phyloP scores from a whole-genome alignment of 2,329 filamentous ascomycete species.

The Acephala macrosclerotiorum region DNA sequence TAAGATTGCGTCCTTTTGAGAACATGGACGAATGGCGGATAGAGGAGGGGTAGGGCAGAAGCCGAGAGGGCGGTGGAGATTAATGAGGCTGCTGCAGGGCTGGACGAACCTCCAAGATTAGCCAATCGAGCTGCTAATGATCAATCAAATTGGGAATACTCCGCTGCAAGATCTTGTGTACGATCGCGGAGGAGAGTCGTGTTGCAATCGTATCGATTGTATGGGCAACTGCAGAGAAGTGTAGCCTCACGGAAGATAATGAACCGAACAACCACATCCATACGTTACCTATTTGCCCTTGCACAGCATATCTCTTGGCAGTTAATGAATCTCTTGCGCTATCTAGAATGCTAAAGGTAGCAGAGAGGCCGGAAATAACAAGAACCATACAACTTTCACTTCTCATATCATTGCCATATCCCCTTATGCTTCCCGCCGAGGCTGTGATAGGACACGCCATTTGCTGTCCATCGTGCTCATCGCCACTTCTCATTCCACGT shows the following conservation, averaged over 20 bases:
- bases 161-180: slow-evolving; percentile 11
- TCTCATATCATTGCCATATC: slow-evolving; percentile 28
- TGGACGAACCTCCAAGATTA: neutral
- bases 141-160: neutral
- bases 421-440: slow-evolving; percentile 31
- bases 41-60: neutral
- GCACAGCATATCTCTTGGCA: neutral
- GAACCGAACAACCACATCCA: slow-evolving; percentile 1
- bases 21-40: slow-evolving; percentile 3
- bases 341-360: slow-evolving; percentile 31
- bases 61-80: slow-evolving; percentile 2
- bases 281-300: neutral
- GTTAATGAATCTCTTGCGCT: slow-evolving; percentile 30
- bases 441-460: slow-evolving; percentile 20
- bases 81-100: slow-evolving; percentile 5
- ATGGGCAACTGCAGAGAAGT: neutral
- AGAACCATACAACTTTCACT: slow-evolving; percentile 22
- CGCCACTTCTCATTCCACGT: slow-evolving; percentile 29
- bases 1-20: slow-evolving; percentile 13
- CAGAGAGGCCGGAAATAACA: slow-evolving; percentile 16
- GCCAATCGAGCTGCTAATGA: too few species aligned
- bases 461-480: slow-evolving; percentile 25
- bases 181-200: slow-evolving; percentile 2
- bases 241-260: slow-evolving; percentile 12
- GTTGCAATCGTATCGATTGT: neutral